Percentiles rank a stretch among this genome's conserved stretches.
Evolutionary conservation across 2,329 filamentous ascomycete species (phyloP).

Genomic region (Venturia aucupariae): DNA sequence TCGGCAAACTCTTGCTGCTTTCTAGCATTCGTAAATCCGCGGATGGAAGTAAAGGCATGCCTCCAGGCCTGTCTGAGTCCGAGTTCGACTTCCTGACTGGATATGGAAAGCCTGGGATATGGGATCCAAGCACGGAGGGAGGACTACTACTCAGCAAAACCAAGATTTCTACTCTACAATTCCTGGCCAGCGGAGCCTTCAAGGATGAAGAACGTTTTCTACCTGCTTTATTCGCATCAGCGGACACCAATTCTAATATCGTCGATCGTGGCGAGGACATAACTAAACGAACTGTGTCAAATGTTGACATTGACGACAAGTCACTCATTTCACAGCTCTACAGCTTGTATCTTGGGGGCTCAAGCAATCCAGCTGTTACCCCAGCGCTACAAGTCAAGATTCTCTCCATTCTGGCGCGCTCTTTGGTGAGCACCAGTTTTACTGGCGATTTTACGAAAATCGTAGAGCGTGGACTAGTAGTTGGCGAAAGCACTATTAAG

Average conservation of each 20-base stretch:
- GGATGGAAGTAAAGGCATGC: slow-evolving; percentile 34
- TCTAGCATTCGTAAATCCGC: slow-evolving; percentile 32
- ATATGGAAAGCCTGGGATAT: slow-evolving; percentile 58
- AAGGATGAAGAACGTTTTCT: slow-evolving; percentile 74
- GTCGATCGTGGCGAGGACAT: slow-evolving; percentile 82
- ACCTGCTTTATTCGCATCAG: slow-evolving; percentile 72
- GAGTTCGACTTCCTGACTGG: slow-evolving; percentile 62
- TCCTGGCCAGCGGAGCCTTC: slow-evolving; percentile 81
- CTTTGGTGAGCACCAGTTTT: slow-evolving; percentile 6
- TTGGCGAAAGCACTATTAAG: slow-evolving; percentile 1
- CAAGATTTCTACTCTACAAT: slow-evolving; percentile 58
- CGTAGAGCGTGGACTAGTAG: neutral
- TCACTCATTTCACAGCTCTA: slow-evolving; percentile 58
- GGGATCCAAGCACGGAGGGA: slow-evolving; percentile 50
- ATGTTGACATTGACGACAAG: slow-evolving; percentile 62
- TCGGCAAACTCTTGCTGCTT: slow-evolving; percentile 69
- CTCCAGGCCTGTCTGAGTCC: slow-evolving; percentile 53
- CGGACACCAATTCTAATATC: slow-evolving; percentile 72
- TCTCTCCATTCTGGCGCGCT: slow-evolving; percentile 34
- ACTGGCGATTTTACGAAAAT: neutral
- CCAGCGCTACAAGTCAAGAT: slow-evolving; percentile 63
- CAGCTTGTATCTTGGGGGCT: slow-evolving; percentile 59
- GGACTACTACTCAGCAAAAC: slow-evolving; percentile 60
- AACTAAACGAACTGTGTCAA: slow-evolving; percentile 63
- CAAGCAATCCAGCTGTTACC: slow-evolving; percentile 29